These are phyloP conservation scores for Xylaria sp. DNA, from an alignment of 2,329 filamentous ascomycete species.

Conservation along the genomic window DNA sequence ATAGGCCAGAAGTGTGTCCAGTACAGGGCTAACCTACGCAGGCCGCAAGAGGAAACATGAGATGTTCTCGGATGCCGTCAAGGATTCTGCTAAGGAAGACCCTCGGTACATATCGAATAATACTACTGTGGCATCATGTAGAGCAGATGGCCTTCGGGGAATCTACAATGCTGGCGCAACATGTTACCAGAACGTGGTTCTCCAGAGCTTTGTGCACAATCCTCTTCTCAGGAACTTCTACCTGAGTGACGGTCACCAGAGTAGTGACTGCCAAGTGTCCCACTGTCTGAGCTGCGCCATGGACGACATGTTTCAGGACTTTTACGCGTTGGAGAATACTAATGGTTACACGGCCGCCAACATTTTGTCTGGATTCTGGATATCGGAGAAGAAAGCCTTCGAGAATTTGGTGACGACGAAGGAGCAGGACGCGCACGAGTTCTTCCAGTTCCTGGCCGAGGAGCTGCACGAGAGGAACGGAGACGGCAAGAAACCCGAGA, in stretches of 20 bases:
- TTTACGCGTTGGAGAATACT: conserved; percentile 73
- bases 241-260: conserved; percentile 85
- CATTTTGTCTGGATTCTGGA: conserved; percentile 88
- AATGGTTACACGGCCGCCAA: conserved; percentile 90
- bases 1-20: neutral
- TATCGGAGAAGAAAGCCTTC: conserved; percentile 73
- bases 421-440: conserved; percentile 96
- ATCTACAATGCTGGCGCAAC: conserved; percentile 98
- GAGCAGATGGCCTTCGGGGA: conserved; percentile 84
- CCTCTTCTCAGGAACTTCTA: conserved; percentile 91
- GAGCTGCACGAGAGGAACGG: conserved; percentile 84
- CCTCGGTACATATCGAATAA: conserved; percentile 77
- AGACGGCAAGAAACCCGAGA: conserved; percentile 65
- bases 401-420: conserved; percentile 84
- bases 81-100: conserved; percentile 59
- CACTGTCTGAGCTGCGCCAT: conserved; percentile 71
- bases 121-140: conserved; percentile 78
- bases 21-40: conserved; percentile 31
- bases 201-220: conserved; percentile 93
- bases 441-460: conserved; percentile 93
- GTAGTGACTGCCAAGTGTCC: conserved; percentile 66
- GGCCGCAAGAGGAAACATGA: conserved; percentile 76
- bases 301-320: conserved; percentile 75
- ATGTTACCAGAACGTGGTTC: conserved; percentile 95
- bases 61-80: conserved; percentile 63